These are phyloP conservation scores for cucumber (Cucumis sativus) DNA, from an alignment of 306 rosid genomes.

Conservation along the genomic window DNA sequence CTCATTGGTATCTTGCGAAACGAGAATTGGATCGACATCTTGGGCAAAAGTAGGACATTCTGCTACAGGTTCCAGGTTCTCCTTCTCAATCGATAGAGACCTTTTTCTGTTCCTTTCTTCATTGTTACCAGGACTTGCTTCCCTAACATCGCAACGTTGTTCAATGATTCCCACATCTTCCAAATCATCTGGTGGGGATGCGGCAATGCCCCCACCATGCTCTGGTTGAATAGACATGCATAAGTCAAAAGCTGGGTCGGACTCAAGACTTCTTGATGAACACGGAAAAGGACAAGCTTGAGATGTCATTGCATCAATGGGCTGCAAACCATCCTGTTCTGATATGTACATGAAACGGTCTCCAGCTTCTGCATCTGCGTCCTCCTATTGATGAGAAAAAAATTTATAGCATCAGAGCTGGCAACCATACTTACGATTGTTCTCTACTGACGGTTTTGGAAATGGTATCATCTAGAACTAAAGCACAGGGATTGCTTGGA, in stretches of 20 bases:
- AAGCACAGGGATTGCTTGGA: not conserved
- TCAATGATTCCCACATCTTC: slow-evolving; percentile 37
- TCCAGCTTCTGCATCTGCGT: slow-evolving; percentile 37
- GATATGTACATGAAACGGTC: slow-evolving; percentile 45
- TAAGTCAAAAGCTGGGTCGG: slow-evolving; percentile 20
- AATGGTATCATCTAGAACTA: not conserved
- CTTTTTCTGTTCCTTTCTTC: slow-evolving; percentile 20
- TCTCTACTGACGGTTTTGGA: not conserved
- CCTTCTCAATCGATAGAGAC: slow-evolving; percentile 16
- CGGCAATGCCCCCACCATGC: slow-evolving; percentile 12
- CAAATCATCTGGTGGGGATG: slow-evolving; percentile 31
- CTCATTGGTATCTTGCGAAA: slow-evolving; percentile 14
- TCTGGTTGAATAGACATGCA: slow-evolving; percentile 26
- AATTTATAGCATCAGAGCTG: not conserved
- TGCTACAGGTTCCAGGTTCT: slow-evolving; percentile 9
- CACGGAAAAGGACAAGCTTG: slow-evolving; percentile 38
- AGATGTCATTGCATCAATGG: slow-evolving; percentile 36
- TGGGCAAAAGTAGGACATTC: slow-evolving; percentile 20
- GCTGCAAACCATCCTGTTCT: slow-evolving; percentile 37
- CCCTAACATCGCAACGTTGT: slow-evolving; percentile 17
- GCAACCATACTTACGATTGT: not conserved
- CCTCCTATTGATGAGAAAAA: slow-evolving; percentile 34
- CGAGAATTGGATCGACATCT: slow-evolving; percentile 7
- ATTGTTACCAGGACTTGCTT: slow-evolving; percentile 24
- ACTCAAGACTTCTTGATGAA: slow-evolving; percentile 27